Evolutionary conservation across 208 protist genomes (phyloP), one percentile per base, ranked within the genome.

Genomic region (Endotrypanum monterogeii): DNA sequence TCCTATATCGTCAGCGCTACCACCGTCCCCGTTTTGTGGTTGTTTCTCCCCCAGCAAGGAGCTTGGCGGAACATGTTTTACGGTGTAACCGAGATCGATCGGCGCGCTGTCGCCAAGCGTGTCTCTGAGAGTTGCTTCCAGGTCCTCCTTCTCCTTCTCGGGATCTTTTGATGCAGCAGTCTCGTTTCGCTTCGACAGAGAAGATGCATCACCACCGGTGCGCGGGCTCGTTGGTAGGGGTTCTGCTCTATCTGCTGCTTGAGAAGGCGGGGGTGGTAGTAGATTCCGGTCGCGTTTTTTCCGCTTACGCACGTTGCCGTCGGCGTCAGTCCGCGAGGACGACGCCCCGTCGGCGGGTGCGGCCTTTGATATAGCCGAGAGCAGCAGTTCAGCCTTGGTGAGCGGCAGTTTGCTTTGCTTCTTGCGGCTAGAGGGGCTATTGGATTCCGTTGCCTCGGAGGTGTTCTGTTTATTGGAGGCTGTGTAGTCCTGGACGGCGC

Each of bases 401-500:
- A 52, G 25, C 52, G 20, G 50, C 35, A 14, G 25, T 5, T 56
- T 41, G n/a, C n/a, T n/a, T n/a, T n/a, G n/a, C 2, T 20, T 9
- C 35, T 71, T 32, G 20, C 8, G 3, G 0, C 57, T 23, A 6
- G 30, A 61, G 37, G 28, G 32, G 3, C 25, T 9, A 14, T 50
- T 25, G 30, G 30, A 48, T 7, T 37, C 14, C 1, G 25, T n/a
- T 39, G 44, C 4, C 3, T 55, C 28, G 2, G 30, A 23, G 1
- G 2, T 11, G 8, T 58, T 9, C 32, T 57, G 48, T n/a, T 9
- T n/a, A 11, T 44, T 35, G 14, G 30, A 11, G 16, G 39, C 1
- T 11, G 50, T 28, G 7, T 63, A 74, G 44, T 81, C 74, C 48
- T 57, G 2, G 56, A 82, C 79, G 48, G 44, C 57, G 56, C 85